phyloP scores from a whole-genome alignment of 179 eudicot species.

The Gypsophila paniculata region DNA sequence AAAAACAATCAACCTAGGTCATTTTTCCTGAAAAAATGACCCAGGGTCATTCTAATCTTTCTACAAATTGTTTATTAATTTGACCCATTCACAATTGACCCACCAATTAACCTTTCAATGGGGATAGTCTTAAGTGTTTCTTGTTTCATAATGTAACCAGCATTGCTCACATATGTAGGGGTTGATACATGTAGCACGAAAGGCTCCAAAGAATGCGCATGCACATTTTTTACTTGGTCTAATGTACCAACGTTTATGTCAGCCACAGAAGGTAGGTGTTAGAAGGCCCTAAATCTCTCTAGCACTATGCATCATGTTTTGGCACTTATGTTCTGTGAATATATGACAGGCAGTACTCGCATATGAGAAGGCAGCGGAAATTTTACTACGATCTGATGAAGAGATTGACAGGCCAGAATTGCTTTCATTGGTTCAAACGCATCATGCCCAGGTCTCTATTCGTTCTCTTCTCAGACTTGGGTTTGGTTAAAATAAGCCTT shows the following conservation, averaged over 20 bases:
- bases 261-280: conserved; percentile 74
- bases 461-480: not conserved
- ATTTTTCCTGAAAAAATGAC: too few species aligned
- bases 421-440: conserved; percentile 83
- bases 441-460: conserved; percentile 82
- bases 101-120: too few species aligned
- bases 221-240: conserved; percentile 90
- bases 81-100: too few species aligned
- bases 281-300: conserved; percentile 18
- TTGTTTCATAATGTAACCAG: not conserved
- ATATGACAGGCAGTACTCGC: conserved; percentile 57
- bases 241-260: conserved; percentile 91
- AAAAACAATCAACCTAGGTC: too few species aligned
- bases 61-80: too few species aligned
- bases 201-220: conserved; percentile 96
- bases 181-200: conserved; percentile 77
- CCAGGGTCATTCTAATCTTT: too few species aligned
- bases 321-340: conserved; percentile 7
- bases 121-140: too few species aligned
- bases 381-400: conserved; percentile 79
- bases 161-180: conserved; percentile 43
- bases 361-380: conserved; percentile 87
- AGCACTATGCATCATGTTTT: conserved; percentile 11
- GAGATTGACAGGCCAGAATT: conserved; percentile 87
- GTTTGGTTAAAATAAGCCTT: not conserved